Percentiles rank a stretch among this genome's conserved stretches.
Conservation (phyloP, 176 grass and related monocot species). For the Canna indica region DNA sequence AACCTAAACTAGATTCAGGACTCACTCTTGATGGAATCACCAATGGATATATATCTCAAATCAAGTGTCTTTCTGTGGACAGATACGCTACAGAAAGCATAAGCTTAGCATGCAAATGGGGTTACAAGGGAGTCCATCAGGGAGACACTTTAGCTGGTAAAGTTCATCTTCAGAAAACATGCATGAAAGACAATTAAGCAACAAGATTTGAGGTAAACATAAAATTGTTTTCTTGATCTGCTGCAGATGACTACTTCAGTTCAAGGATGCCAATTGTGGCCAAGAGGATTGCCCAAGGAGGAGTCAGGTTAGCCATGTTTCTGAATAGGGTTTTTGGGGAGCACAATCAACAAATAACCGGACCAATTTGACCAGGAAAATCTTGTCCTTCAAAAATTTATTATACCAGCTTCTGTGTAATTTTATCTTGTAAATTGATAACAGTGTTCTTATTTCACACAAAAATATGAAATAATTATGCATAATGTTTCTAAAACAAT, state of each 20-base stretch:
- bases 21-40: too few relatives aligned
- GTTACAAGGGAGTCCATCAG: slow-evolving; percentile 34
- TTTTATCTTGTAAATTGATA: too few relatives aligned
- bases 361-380: slow-evolving; percentile 16
- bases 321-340: slow-evolving; percentile 58
- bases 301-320: slow-evolving; percentile 74
- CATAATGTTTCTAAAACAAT: too few relatives aligned
- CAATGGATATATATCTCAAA: background rate
- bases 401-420: background rate
- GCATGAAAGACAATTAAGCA: too few relatives aligned
- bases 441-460: too few relatives aligned
- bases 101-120: slow-evolving; percentile 68
- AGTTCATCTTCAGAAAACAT: background rate
- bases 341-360: slow-evolving; percentile 21
- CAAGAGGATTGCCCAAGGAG: slow-evolving; percentile 65
- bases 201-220: background rate
- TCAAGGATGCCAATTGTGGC: slow-evolving; percentile 60
- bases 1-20: too few relatives aligned
- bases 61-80: background rate
- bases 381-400: background rate
- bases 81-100: slow-evolving; percentile 83
- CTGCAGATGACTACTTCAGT: slow-evolving; percentile 53
- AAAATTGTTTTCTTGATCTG: background rate
- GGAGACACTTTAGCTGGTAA: slow-evolving; percentile 61
- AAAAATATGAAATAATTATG: too few relatives aligned